phyloP scores from a whole-genome alignment of 2,329 filamentous ascomycete species.

The Septoria linicola region DNA sequence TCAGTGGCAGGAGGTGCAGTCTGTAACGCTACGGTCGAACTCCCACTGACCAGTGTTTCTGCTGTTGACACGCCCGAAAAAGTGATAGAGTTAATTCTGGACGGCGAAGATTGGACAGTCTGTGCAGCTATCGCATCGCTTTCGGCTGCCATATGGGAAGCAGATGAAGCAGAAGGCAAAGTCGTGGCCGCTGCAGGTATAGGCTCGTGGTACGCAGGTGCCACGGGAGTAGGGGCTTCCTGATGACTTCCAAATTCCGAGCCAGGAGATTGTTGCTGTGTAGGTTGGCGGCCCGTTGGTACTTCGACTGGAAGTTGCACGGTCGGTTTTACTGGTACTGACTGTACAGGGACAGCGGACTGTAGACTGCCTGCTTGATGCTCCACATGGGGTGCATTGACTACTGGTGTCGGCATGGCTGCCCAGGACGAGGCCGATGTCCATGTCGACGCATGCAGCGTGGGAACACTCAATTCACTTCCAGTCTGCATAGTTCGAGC shows the following conservation, averaged over 20 bases:
- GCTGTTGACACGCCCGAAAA: too few species aligned
- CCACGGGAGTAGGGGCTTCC: background rate
- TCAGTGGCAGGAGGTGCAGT: background rate
- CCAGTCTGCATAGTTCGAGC: background rate
- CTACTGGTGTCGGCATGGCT: background rate
- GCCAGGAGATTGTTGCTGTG: background rate
- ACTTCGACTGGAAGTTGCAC: too few species aligned
- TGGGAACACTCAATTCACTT: background rate
- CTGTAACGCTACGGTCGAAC: too few species aligned
- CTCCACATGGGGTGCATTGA: background rate
- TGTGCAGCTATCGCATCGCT: too few species aligned
- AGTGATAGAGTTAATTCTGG: too few species aligned
- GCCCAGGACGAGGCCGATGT: background rate
- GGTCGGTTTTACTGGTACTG: background rate
- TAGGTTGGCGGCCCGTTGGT: background rate
- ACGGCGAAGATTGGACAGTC: too few species aligned
- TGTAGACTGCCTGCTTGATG: background rate
- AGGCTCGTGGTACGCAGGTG: background rate
- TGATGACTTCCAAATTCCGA: background rate
- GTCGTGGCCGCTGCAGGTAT: background rate
- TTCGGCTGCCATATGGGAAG: too few species aligned
- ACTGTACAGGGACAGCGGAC: background rate
- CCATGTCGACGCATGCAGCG: background rate
- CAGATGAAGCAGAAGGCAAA: background rate
- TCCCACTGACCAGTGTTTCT: too few species aligned